phyloP scores from a whole-genome alignment of 23 red algal genomes.

The Pyropia haitanensis region DNA sequence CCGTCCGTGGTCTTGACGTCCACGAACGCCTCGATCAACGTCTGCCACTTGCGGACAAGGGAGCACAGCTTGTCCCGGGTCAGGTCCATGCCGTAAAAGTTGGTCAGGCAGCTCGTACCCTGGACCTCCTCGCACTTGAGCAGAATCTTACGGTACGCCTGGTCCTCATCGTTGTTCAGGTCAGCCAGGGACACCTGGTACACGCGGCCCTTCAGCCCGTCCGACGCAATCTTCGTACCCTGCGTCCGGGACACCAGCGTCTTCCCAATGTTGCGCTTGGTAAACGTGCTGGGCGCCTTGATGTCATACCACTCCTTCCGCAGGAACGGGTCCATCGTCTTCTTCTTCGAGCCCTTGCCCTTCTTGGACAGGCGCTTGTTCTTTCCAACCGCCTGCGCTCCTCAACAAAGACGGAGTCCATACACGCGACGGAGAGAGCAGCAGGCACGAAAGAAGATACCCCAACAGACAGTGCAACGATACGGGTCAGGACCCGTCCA shows the following conservation, averaged over 20 bases:
- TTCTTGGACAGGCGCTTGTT: constrained; percentile 99
- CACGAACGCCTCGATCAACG: constrained; percentile 88
- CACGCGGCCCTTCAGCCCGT: constrained; percentile 84
- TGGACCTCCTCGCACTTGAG: constrained; percentile 96
- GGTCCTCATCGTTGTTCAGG: constrained; percentile 83
- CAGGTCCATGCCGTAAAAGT: constrained; percentile 93
- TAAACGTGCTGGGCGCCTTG: constrained; percentile 86
- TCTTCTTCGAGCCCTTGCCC: constrained; percentile 87
- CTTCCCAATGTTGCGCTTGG: constrained; percentile 85
- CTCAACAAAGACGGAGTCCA: too few species aligned
- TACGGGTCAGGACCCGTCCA: too few species aligned
- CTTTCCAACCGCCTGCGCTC: constrained; percentile 71
- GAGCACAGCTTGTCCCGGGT: constrained; percentile 87
- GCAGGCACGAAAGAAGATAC: too few species aligned
- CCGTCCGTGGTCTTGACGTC: constrained; percentile 98
- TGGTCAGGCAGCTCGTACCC: constrained; percentile 80
- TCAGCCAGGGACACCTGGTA: constrained; percentile 91
- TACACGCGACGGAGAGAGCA: too few species aligned
- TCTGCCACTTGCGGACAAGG: constrained; percentile 94
- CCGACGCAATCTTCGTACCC: constrained; percentile 90
- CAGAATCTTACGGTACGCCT: constrained; percentile 88
- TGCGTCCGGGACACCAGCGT: constrained; percentile 86
- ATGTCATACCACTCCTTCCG: constrained; percentile 99
- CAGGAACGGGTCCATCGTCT: constrained; percentile 75
- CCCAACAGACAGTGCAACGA: too few species aligned